A percentile compares a stretch with the other conserved stretches of the same genome.
Evolutionary conservation across 306 rosid species (phyloP).

Genomic region (Rosa chinensis): DNA sequence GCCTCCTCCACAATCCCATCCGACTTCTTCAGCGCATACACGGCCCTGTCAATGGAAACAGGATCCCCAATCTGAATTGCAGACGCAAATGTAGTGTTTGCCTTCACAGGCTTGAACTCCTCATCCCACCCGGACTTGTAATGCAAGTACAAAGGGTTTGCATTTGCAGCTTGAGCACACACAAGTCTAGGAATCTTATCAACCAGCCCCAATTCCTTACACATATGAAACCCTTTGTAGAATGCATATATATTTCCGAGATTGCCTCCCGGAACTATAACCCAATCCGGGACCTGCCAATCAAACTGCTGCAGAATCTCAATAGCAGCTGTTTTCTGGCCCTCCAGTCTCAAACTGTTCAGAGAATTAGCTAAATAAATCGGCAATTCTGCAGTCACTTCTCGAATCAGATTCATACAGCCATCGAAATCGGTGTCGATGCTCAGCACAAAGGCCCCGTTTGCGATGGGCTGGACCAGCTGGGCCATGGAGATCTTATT

Average conservation of each 20-base stretch:
- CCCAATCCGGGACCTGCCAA: conserved; percentile 93
- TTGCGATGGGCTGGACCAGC: conserved; percentile 84
- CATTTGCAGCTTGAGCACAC: conserved; percentile 92
- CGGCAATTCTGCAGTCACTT: conserved; percentile 69
- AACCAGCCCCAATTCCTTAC: conserved; percentile 74
- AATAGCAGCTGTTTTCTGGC: conserved; percentile 80
- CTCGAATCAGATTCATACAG: conserved; percentile 72
- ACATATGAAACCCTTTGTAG: conserved; percentile 79
- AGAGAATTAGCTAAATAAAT: conserved; percentile 71
- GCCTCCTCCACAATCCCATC: conserved; percentile 91
- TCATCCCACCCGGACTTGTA: conserved; percentile 70
- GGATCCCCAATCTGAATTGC: conserved; percentile 92
- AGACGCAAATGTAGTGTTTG: conserved; percentile 65
- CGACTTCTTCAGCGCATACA: conserved; percentile 63
- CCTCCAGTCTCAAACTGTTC: conserved; percentile 76
- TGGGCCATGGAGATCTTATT: conserved; percentile 70
- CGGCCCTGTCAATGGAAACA: conserved; percentile 83
- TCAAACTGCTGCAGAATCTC: conserved; percentile 88
- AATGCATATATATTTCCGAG: conserved; percentile 85
- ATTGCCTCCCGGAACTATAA: conserved; percentile 77
- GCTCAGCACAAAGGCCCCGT: conserved; percentile 77
- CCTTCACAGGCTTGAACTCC: conserved; percentile 59
- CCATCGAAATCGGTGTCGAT: conserved; percentile 88
- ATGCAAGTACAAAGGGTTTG: conserved; percentile 65
- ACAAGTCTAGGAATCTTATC: conserved; percentile 83